phyloP scores from a whole-genome alignment of 345 rosid species.

The Linum tenue region DNA sequence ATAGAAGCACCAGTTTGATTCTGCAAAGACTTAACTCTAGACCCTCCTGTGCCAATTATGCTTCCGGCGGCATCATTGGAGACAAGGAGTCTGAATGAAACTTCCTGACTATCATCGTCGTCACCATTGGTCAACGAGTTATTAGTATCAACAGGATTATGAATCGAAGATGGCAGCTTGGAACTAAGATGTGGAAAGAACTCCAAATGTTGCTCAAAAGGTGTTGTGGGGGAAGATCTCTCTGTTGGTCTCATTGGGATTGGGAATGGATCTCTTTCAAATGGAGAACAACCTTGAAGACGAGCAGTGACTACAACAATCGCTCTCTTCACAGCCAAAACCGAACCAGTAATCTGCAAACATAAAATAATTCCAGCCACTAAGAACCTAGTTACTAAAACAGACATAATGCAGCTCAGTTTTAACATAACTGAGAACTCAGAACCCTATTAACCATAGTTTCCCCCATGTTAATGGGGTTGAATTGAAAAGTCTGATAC shows the following conservation, averaged over 20 bases:
- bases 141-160: constrained; percentile 12
- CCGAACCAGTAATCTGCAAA: constrained; percentile 43
- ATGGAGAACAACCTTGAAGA: constrained; percentile 35
- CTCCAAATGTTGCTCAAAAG: constrained; percentile 35
- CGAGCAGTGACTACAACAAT: constrained; percentile 35
- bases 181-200: constrained; percentile 45
- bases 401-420: no score
- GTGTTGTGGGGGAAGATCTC: constrained; percentile 13
- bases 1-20: constrained; percentile 59
- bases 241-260: constrained; percentile 20
- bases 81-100: constrained; percentile 45
- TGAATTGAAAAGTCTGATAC: constrained; percentile 3
- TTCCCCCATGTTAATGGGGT: no score
- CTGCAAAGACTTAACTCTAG: constrained; percentile 42
- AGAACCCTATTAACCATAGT: no score
- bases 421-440: no score
- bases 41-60: constrained; percentile 56
- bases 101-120: constrained; percentile 16
- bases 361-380: no score
- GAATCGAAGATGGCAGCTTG: constrained; percentile 18
- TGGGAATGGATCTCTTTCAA: constrained; percentile 12
- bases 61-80: constrained; percentile 45
- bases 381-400: no score
- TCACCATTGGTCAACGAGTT: neutral
- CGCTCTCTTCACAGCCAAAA: constrained; percentile 58